Evolutionary conservation across 306 rosid genomes (phyloP).

Genomic region (Phaseolus lunatus): DNA sequence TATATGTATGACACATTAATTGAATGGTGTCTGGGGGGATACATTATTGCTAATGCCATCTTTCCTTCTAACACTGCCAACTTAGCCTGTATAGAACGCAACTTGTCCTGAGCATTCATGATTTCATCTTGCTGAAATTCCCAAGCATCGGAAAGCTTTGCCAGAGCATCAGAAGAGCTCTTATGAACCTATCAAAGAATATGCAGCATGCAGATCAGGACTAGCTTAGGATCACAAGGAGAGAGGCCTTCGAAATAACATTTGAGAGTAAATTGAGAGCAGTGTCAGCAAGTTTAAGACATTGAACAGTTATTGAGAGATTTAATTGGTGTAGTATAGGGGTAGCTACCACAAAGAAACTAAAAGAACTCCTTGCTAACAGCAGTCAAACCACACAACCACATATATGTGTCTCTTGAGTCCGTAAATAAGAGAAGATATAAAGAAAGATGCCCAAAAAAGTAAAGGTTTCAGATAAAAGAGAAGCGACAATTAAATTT

Average conservation of each 20-base stretch:
- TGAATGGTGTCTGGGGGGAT: slow-evolving; percentile 39
- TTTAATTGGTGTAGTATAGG: too few species aligned
- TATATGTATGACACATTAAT: slow-evolving; percentile 14
- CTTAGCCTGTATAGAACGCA: slow-evolving; percentile 82
- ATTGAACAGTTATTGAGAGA: too few species aligned
- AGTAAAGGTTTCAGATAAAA: slow-evolving; percentile 18
- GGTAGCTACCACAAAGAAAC: too few species aligned
- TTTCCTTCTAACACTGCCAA: slow-evolving; percentile 87
- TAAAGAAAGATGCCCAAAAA: slow-evolving; percentile 21
- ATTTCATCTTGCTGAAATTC: slow-evolving; percentile 91
- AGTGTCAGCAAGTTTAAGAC: too few species aligned
- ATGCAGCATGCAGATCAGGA: slow-evolving; percentile 38
- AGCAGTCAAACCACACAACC: slow-evolving; percentile 14
- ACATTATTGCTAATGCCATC: slow-evolving; percentile 81
- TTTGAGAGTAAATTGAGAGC: not conserved
- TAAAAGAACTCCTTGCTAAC: not conserved
- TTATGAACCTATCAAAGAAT: slow-evolving; percentile 60
- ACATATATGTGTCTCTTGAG: not conserved
- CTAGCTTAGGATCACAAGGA: slow-evolving; percentile 12
- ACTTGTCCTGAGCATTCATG: slow-evolving; percentile 64
- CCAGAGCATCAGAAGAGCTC: slow-evolving; percentile 63
- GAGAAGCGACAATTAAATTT: slow-evolving; percentile 2
- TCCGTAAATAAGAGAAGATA: not conserved
- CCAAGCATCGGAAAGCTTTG: slow-evolving; percentile 66
- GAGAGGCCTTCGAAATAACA: slow-evolving; percentile 17